Evolutionary conservation across 2,329 filamentous ascomycete genomes (phyloP).

Genomic region (Trichoderma afroharzianum): DNA sequence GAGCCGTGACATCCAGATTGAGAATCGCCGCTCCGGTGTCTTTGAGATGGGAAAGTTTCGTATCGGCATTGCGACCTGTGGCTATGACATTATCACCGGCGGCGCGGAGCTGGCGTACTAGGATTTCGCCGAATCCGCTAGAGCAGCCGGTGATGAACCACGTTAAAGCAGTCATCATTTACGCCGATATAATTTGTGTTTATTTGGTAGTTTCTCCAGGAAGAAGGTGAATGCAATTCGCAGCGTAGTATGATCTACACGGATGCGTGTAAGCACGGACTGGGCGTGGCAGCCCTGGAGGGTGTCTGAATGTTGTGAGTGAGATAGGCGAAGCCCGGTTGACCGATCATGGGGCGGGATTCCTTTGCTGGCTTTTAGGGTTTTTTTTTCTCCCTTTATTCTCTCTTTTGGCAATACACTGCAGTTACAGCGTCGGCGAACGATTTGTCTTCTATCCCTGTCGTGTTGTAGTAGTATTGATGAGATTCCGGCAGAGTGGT

Average conservation of each 20-base stretch:
- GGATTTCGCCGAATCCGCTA: conserved; percentile 39
- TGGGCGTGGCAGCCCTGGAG: neutral
- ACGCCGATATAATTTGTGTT: neutral
- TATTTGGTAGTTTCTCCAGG: neutral
- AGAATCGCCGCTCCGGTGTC: conserved; percentile 22
- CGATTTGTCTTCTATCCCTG: neutral
- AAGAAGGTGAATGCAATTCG: neutral
- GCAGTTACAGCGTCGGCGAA: neutral
- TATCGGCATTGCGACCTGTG: conserved; percentile 35
- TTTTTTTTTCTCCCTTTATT: neutral
- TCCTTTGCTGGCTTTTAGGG: neutral
- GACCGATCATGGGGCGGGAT: neutral
- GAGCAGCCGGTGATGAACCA: conserved; percentile 44
- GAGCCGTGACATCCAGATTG: conserved; percentile 20
- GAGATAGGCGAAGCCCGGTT: neutral
- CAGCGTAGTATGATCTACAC: neutral
- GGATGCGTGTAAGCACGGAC: neutral
- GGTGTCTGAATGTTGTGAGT: neutral
- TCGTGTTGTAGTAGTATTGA: neutral
- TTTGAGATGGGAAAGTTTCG: conserved; percentile 34
- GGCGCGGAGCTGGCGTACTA: conserved; percentile 36
- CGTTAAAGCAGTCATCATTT: conserved; percentile 19
- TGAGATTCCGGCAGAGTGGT: neutral
- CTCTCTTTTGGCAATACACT: neutral
- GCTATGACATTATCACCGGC: conserved; percentile 41